Base-by-base conservation (phyloP, 129 eudicot species). In the Ambrosia artemisiifolia region DNA sequence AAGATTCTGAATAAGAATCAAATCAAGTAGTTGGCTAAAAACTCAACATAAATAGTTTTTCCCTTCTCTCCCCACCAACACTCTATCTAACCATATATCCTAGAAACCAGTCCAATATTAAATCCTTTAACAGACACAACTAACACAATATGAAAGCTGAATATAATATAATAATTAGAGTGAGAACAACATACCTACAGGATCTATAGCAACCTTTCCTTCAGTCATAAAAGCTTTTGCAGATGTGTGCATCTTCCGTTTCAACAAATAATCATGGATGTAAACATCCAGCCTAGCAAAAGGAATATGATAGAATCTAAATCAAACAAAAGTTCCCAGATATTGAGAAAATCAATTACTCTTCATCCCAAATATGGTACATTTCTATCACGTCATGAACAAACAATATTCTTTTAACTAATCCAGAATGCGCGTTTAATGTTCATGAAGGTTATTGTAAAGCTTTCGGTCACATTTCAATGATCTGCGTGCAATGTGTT, bases 221-320 rank as follows among this genome's bases (percentile, higher is more conserved):
- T 94, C 98, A 20, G 93, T 74, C 98, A 94, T 94, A 83, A 94
- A 94, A 82, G 98, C 91, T 86, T 94, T 94, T 4, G 98, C 98
- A 14, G 98, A 90, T 59, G 87, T 83, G 65, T 87, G 95, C 83
- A 94, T 57, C 77, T 94, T 94, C 63, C 93, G 79, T 88, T 94
- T 94, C 76, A 94, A 55, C 79, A 94, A 79, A 67, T 94, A 94
- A 78, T 94, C 98, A 63, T 94, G 98, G 80, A 94, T 94, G 84
- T 94, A 94, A 44, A 94, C 98, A 77, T 90, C 98, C 81, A 94
- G 86, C 98, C 98, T 94, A 81, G 35, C 70, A 75, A 65, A 36
- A 70, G 65, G 50, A 66, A 76, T 46, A 61, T 10, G 63, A 11
- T 28, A 57, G 35, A 57, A 57, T 35, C 63, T 24, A 60, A 60